Evolutionary conservation across 2,329 filamentous ascomycete genomes (phyloP).

Genomic region (Exophiala lecanii-corni): DNA sequence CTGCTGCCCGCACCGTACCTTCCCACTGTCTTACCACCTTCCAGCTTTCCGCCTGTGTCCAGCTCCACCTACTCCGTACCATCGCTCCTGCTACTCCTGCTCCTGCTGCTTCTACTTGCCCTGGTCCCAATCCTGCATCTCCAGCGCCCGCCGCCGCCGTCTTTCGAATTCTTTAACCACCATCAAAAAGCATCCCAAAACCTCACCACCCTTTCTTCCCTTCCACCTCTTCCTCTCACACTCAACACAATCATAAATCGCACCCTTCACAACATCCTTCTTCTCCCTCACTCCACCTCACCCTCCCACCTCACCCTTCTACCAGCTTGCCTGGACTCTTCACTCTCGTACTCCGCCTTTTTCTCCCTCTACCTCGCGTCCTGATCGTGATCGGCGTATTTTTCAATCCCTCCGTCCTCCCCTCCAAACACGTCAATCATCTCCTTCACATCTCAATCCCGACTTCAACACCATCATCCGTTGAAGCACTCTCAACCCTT

Average conservation of each 20-base stretch:
- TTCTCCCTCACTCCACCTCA: constrained; percentile 13
- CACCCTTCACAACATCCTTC: constrained; percentile 1
- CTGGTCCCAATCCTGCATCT: too few species aligned
- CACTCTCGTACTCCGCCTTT: constrained; percentile 5
- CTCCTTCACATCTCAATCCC: constrained; percentile 5
- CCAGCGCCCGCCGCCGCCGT: too few species aligned
- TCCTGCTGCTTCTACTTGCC: too few species aligned
- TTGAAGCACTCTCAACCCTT: constrained; percentile 16
- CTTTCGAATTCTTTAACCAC: too few species aligned
- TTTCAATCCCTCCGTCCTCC: constrained; percentile 16
- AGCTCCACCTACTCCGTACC: too few species aligned
- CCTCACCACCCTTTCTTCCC: constrained; percentile 10
- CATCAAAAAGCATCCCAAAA: constrained; percentile 12
- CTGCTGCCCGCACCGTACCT: too few species aligned
- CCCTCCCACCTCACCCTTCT: constrained; percentile 1
- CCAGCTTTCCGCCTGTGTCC: too few species aligned
- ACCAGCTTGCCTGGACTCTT: not conserved
- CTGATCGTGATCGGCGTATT: too few species aligned
- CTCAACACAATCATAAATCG: not conserved
- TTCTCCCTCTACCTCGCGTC: constrained; percentile 17
- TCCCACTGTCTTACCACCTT: too few species aligned
- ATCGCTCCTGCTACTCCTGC: too few species aligned
- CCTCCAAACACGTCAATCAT: constrained; percentile 23
- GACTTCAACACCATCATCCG: constrained; percentile 23
- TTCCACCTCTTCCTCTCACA: constrained; percentile 8